phyloP scores from a whole-genome alignment of 495 filamentous ascomycete genomes.

The Xylaria sp. region DNA sequence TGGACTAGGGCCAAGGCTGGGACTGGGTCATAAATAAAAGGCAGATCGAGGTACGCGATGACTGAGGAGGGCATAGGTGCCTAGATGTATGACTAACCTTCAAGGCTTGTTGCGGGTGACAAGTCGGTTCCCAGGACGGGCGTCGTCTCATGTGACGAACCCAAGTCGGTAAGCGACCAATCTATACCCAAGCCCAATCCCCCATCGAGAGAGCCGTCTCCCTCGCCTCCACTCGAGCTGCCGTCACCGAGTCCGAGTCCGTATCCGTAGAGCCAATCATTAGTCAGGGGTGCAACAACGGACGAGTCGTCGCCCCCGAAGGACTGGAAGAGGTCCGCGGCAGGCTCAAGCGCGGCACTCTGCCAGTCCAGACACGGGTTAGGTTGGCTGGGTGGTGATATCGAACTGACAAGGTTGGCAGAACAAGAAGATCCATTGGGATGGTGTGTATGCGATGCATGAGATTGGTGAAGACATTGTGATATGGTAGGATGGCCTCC shows the following conservation, averaged over 20 bases:
- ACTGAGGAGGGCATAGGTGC: constrained; percentile 7
- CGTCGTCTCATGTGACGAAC: constrained; percentile 32
- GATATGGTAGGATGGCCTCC: constrained; percentile 41
- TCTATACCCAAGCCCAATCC: constrained; percentile 27
- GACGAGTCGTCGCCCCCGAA: constrained; percentile 30
- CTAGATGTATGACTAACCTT: constrained; percentile 33
- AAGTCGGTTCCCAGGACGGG: constrained; percentile 35
- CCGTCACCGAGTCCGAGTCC: constrained; percentile 29
- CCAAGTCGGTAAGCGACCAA: constrained; percentile 39
- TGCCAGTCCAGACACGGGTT: constrained; percentile 36
- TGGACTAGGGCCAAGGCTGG: background rate
- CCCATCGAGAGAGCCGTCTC: constrained; percentile 19
- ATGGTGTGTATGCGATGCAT: constrained; percentile 24
- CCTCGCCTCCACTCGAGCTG: constrained; percentile 24
- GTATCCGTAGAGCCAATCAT: constrained; percentile 38
- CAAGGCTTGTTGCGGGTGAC: constrained; percentile 33
- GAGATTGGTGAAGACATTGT: constrained; percentile 33
- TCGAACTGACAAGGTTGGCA: constrained; percentile 37
- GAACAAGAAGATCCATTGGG: constrained; percentile 31
- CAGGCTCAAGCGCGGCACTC: constrained; percentile 39
- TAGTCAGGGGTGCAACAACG: constrained; percentile 30
- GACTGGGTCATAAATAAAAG: background rate
- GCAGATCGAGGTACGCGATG: constrained; percentile 15
- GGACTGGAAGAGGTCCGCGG: constrained; percentile 42
- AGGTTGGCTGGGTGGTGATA: constrained; percentile 34